Percentiles rank a stretch among this genome's conserved stretches.
Conservation (phyloP, 2,329 filamentous ascomycete genomes). For the Apiospora malaysiana region DNA sequence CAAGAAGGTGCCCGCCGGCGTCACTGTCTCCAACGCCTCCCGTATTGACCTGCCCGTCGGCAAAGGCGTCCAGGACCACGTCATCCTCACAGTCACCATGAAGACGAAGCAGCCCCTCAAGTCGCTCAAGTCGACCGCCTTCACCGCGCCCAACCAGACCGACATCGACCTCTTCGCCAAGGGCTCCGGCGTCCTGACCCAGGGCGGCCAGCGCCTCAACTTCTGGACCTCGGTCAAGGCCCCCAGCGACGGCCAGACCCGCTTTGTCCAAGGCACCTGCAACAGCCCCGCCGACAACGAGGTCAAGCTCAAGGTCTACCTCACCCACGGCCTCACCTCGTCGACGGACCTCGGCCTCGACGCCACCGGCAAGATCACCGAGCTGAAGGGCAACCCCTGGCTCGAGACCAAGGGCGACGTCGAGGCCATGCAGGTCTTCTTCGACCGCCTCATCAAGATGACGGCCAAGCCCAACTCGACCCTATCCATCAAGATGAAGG, state of each 20-base stretch:
- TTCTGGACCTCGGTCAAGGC: constrained; percentile 49
- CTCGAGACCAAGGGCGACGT: constrained; percentile 27
- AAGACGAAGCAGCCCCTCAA: constrained; percentile 23
- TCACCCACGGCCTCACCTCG: constrained; percentile 31
- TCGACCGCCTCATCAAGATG: constrained; percentile 28
- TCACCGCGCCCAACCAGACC: constrained; percentile 40
- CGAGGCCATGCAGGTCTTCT: constrained; percentile 25
- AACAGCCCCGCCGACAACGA: constrained; percentile 23
- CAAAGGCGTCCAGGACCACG: constrained; percentile 44
- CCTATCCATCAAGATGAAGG: constrained; percentile 24
- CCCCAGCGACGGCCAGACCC: constrained; percentile 26
- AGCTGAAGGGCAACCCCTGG: constrained; percentile 26
- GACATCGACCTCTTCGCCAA: constrained; percentile 39
- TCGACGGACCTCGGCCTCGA: constrained; percentile 26
- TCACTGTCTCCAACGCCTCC: constrained; percentile 40
- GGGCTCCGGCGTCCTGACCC: constrained; percentile 54
- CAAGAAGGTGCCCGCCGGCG: constrained; percentile 38
- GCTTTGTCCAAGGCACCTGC: constrained; percentile 29
- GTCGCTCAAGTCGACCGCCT: constrained; percentile 56
- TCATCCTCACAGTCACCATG: constrained; percentile 26
- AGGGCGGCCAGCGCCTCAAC: constrained; percentile 57
- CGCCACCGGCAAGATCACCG: constrained; percentile 25
- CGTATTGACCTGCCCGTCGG: constrained; percentile 49
- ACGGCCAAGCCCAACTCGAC: constrained; percentile 24
- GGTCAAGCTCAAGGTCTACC: constrained; percentile 29